Conservation (phyloP, 306 rosid species). For the Abrus precatorius region DNA sequence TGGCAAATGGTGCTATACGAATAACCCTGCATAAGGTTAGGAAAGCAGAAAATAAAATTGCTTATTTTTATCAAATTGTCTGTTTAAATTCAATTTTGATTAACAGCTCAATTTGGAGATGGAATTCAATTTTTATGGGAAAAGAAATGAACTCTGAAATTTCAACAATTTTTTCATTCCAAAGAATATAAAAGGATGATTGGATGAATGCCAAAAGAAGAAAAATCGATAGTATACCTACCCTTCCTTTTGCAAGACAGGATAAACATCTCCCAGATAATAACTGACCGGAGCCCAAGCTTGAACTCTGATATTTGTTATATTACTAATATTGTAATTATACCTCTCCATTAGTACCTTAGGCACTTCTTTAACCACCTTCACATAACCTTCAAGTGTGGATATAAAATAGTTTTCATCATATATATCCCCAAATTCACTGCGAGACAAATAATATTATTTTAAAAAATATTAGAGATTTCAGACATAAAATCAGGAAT, state of each 20-base stretch:
- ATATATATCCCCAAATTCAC: conserved; percentile 86
- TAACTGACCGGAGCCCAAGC: conserved; percentile 91
- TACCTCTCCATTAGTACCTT: conserved; percentile 73
- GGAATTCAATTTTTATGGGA: too few relatives aligned
- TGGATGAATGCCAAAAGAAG: neutral
- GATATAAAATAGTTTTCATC: conserved; percentile 91
- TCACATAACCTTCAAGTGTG: conserved; percentile 83
- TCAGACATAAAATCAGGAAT: conserved; percentile 31
- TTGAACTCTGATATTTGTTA: conserved; percentile 76
- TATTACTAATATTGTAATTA: conserved; percentile 68
- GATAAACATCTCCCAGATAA: conserved; percentile 83
- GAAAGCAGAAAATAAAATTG: neutral
- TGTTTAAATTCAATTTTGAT: conserved; percentile 4
- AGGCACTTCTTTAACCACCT: conserved; percentile 90
- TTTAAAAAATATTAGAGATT: conserved; percentile 27
- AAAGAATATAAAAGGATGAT: conserved; percentile 3
- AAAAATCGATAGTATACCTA: conserved; percentile 50
- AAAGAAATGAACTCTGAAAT: neutral
- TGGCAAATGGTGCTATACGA: conserved; percentile 91
- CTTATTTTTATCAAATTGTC: conserved; percentile 10
- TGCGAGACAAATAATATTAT: conserved; percentile 48
- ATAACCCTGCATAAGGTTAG: conserved; percentile 68
- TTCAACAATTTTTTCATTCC: conserved; percentile 10
- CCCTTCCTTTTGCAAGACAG: conserved; percentile 86
- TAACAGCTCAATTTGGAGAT: conserved; percentile 9